A percentile compares a stretch with the other conserved stretches of the same genome.
These are phyloP conservation scores for Elsinoe australis DNA, from an alignment of 2,329 filamentous ascomycete genomes.

Conservation along the genomic window DNA sequence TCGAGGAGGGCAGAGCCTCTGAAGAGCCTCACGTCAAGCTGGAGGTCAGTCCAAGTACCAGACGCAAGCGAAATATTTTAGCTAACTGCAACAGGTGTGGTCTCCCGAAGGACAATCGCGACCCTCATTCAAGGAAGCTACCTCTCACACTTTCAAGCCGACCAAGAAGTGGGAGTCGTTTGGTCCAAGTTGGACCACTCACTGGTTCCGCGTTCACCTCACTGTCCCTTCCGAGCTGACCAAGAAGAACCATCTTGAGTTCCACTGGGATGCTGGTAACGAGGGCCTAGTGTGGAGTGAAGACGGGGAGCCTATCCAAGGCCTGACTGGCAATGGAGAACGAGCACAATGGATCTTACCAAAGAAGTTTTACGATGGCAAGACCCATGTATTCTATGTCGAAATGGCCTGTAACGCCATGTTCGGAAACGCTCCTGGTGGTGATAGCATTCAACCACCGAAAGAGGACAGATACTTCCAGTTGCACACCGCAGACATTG, in stretches of 20 bases:
- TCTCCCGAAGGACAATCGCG: conserved; percentile 70
- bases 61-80: neutral
- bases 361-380: conserved; percentile 69
- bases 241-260: conserved; percentile 76
- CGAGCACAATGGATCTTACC: conserved; percentile 88
- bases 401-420: conserved; percentile 99
- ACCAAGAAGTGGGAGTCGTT: conserved; percentile 72
- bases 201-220: conserved; percentile 87
- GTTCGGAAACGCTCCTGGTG: conserved; percentile 86
- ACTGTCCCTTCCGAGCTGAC: conserved; percentile 65
- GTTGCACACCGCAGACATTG: conserved; percentile 72
- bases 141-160: conserved; percentile 58
- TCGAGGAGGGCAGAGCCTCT: conserved; percentile 59
- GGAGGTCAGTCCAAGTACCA: conserved; percentile 43
- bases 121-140: conserved; percentile 80
- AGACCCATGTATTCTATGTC: conserved; percentile 84
- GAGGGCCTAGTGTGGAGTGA: conserved; percentile 93
- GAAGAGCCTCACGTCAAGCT: conserved; percentile 75
- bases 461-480: conserved; percentile 74
- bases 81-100: conserved; percentile 47
- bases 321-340: conserved; percentile 82
- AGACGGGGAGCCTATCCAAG: conserved; percentile 83
- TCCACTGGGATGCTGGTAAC: conserved; percentile 92
- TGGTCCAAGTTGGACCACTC: conserved; percentile 92
- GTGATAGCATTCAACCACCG: conserved; percentile 82